Base-by-base conservation (phyloP, 345 rosid species). In the Sapria himalayana region DNA sequence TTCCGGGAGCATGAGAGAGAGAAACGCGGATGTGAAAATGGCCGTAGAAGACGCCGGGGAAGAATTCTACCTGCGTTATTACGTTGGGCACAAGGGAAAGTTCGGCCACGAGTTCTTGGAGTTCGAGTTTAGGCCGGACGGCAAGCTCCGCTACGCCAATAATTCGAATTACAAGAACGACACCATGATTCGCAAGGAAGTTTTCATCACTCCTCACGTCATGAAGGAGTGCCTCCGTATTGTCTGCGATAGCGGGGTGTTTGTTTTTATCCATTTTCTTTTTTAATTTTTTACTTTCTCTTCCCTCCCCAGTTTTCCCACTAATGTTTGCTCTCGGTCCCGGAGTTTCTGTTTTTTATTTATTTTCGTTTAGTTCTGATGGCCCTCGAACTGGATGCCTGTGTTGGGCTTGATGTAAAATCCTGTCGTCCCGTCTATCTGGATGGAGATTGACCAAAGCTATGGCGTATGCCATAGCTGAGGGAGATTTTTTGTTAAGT, bases 141-240 rank as follows among this genome's bases (percentile, higher is more conserved):
- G 98, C 17, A 89, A 89, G 72, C 95, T 89, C 46, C 81, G 98
- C 4, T 89, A 89, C 61, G 98, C 98, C 43, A 89, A 89, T 57
- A 89, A 89, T 66, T 89, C 95, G 24, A 89, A 89, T 67, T 89
- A 89, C 82, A 89, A 89, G 63, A 89, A 89, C 74, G 95, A 89
- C 66, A 82, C 86, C 39, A 89, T 89, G 81, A 89, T 84, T 62
- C 93, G 98, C 34, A 89, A 89, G 51, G 95, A 89, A 62, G 81
- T 89, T 45, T 89, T 81, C 61, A 81, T 89, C 58, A 70, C 84
- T 66, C 93, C 98, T 51, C 78, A 93, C 45, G 93, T 74, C 50
- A 62, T 82, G 60, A 70, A 72, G 32, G 98, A 89, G 53, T 79
- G 93, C 71, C 93, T 82, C 68, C 93, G 98, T 48, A 79, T 89